These are phyloP conservation scores for Singerocomus inundabilis DNA, from an alignment of 1,284 basidiomycete genomes.

Conservation along the genomic window DNA sequence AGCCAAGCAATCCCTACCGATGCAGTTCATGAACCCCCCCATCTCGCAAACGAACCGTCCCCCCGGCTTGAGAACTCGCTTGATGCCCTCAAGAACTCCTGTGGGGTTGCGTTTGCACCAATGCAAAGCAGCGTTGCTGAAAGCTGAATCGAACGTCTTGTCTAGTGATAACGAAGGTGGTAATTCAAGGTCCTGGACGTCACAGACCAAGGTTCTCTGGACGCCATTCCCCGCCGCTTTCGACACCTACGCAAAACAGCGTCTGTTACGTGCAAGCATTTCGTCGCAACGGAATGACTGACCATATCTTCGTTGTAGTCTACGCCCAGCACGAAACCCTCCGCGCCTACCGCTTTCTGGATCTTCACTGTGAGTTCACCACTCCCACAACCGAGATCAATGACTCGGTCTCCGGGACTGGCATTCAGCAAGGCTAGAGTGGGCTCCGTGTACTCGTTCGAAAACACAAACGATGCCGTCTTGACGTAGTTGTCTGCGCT, in stretches of 20 bases:
- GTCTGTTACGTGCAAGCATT: background rate
- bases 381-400: conserved; percentile 83
- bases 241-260: conserved; percentile 45
- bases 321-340: conserved; percentile 62
- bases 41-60: conserved; percentile 75
- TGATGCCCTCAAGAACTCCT: conserved; percentile 60
- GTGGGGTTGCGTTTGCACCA: conserved; percentile 79
- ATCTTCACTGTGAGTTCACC: conserved; percentile 71
- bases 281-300: conserved; percentile 19
- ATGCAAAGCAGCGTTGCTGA: conserved; percentile 78
- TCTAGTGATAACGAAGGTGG: conserved; percentile 21
- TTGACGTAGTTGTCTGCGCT: conserved; percentile 58
- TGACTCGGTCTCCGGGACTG: conserved; percentile 62
- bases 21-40: conserved; percentile 73
- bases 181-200: conserved; percentile 49
- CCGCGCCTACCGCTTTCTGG: conserved; percentile 48
- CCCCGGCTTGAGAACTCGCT: conserved; percentile 60
- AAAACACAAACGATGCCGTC: conserved; percentile 72
- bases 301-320: conserved; percentile 78
- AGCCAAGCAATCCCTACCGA: conserved; percentile 42
- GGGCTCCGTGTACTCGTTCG: conserved; percentile 56
- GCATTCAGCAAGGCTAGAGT: conserved; percentile 65
- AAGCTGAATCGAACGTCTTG: conserved; percentile 59
- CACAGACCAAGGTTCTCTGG: conserved; percentile 45
- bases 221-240: conserved; percentile 54